Evolutionary conservation across 2,329 filamentous ascomycete species (phyloP).

Genomic region (Ophiocordyceps camponoti-saundersi): DNA sequence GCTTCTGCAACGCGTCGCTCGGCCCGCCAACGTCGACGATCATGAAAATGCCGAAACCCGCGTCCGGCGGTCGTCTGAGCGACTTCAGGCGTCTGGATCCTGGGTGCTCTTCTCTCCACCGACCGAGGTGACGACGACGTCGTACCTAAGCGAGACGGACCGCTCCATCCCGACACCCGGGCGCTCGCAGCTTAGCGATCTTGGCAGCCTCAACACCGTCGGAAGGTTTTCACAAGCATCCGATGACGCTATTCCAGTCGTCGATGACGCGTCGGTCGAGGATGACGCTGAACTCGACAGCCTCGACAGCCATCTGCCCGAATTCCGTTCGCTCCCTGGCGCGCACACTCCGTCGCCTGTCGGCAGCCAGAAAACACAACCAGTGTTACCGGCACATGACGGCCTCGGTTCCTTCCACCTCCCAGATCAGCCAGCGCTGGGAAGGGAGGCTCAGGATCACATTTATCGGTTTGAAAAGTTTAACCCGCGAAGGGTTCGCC

Average conservation of each 20-base stretch:
- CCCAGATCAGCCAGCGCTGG: slow-evolving; percentile 31
- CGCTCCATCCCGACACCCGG: slow-evolving; percentile 47
- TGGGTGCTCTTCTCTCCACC: slow-evolving; percentile 89
- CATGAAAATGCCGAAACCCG: slow-evolving; percentile 9
- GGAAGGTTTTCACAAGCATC: slow-evolving; percentile 40
- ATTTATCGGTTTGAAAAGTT: slow-evolving; percentile 79
- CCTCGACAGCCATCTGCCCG: slow-evolving; percentile 78
- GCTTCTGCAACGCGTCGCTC: slow-evolving; percentile 29
- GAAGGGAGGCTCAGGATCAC: slow-evolving; percentile 55
- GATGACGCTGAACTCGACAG: slow-evolving; percentile 79
- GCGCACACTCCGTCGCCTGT: slow-evolving; percentile 8
- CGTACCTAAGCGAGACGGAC: slow-evolving; percentile 52
- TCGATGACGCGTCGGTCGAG: slow-evolving; percentile 24
- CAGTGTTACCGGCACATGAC: slow-evolving; percentile 81
- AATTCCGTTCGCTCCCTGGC: slow-evolving; percentile 52
- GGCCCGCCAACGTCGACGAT: slow-evolving; percentile 19
- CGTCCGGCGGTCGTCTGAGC: slow-evolving; percentile 11
- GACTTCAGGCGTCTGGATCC: slow-evolving; percentile 59
- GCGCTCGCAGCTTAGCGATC: slow-evolving; percentile 59
- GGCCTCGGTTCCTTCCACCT: slow-evolving; percentile 73
- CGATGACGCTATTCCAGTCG: slow-evolving; percentile 21
- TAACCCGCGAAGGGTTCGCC: slow-evolving; percentile 52
- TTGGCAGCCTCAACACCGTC: slow-evolving; percentile 59
- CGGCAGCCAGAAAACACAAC: slow-evolving; percentile 29
- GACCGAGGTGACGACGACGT: slow-evolving; percentile 44